These are phyloP conservation scores for Claviceps monticola DNA, from an alignment of 2,329 filamentous ascomycete genomes.

Conservation along the genomic window DNA sequence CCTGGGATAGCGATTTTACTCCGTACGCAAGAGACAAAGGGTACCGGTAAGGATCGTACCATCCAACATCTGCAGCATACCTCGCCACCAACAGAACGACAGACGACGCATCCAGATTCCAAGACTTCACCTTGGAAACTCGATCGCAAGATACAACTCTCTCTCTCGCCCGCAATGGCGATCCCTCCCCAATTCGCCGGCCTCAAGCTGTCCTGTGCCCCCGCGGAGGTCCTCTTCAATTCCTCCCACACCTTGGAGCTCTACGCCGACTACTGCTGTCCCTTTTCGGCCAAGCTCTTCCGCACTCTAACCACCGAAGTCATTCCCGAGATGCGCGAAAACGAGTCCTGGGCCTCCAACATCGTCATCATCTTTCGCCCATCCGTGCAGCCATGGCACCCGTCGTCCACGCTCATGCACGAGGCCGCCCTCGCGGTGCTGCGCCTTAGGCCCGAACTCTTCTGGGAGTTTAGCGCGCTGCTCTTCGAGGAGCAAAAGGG, in stretches of 20 bases:
- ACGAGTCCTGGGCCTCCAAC: constrained; percentile 39
- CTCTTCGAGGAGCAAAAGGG: constrained; percentile 54
- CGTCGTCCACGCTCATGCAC: constrained; percentile 65
- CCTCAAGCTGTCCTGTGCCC: constrained; percentile 45
- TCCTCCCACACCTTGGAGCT: constrained; percentile 47
- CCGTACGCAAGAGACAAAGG: too few species aligned
- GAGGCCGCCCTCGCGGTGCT: constrained; percentile 78
- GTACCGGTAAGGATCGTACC: too few species aligned
- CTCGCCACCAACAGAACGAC: neutral
- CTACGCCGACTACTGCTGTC: constrained; percentile 85
- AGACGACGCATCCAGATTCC: neutral
- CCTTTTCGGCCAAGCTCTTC: constrained; percentile 57
- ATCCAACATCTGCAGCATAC: neutral
- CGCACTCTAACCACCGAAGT: constrained; percentile 57
- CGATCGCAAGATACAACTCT: neutral
- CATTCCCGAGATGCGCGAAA: constrained; percentile 47
- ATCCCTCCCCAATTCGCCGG: constrained; percentile 65
- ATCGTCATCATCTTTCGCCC: constrained; percentile 76
- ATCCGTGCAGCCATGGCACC: constrained; percentile 92
- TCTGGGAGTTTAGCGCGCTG: constrained; percentile 63
- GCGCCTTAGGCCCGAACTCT: constrained; percentile 52
- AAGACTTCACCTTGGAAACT: neutral
- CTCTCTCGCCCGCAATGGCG: constrained; percentile 39
- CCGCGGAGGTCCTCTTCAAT: constrained; percentile 18
- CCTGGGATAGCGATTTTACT: too few species aligned